phyloP scores from a whole-genome alignment of 1,284 basidiomycete species.

The Apiotrichum veenhuisii region DNA sequence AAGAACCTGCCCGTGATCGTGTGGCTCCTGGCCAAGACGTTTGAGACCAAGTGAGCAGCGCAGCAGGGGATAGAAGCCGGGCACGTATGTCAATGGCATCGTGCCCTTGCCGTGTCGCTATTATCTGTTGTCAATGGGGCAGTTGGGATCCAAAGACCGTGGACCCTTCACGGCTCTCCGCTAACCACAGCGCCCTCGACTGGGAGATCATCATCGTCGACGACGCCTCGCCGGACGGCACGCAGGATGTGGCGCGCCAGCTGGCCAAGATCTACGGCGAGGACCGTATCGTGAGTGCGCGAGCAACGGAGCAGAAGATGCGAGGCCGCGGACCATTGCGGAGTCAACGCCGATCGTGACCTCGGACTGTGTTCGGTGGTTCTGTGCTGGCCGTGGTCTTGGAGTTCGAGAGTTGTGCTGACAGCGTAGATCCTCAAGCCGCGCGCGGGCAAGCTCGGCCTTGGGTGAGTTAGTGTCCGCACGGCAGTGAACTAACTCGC shows the following conservation, averaged over 20 bases:
- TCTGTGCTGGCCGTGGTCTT: too few species aligned
- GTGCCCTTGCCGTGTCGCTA: too few species aligned
- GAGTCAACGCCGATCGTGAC: too few species aligned
- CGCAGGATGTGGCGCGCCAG: slow-evolving; percentile 77
- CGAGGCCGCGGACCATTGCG: too few species aligned
- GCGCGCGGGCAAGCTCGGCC: slow-evolving; percentile 78
- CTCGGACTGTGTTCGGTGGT: too few species aligned
- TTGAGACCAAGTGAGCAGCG: slow-evolving; percentile 64
- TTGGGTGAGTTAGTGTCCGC: slow-evolving; percentile 60
- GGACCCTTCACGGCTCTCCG: too few species aligned
- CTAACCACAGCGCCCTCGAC: slow-evolving; percentile 52
- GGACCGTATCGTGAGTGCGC: slow-evolving; percentile 66
- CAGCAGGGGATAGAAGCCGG: too few species aligned
- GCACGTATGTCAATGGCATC: too few species aligned
- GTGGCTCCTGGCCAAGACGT: slow-evolving; percentile 73
- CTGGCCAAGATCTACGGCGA: slow-evolving; percentile 73
- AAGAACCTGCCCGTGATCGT: slow-evolving; percentile 83
- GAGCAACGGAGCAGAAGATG: too few species aligned
- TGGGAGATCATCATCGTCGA: slow-evolving; percentile 91
- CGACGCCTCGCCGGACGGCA: slow-evolving; percentile 86
- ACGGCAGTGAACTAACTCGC: too few species aligned
- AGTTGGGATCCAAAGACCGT: too few species aligned
- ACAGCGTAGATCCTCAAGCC: slow-evolving; percentile 66
- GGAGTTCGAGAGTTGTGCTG: background rate
- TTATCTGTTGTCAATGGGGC: too few species aligned